A percentile compares a stretch with the other conserved stretches of the same genome.
These are phyloP conservation scores for Trichoderma lentiforme DNA, from an alignment of 2,329 filamentous ascomycete species.

Conservation along the genomic window DNA sequence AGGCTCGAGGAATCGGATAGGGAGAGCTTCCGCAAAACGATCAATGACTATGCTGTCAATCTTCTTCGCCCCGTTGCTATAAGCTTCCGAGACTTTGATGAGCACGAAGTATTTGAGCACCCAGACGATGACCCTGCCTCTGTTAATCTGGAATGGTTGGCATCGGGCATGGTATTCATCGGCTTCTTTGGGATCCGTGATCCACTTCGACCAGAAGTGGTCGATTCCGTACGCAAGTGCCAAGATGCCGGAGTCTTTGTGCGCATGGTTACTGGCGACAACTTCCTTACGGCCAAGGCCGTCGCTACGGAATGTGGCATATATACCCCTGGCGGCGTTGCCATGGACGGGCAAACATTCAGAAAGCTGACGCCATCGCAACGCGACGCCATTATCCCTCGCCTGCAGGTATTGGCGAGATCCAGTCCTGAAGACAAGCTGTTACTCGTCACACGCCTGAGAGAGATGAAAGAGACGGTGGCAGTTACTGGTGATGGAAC, in stretches of 20 bases:
- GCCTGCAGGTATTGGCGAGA: slow-evolving; percentile 64
- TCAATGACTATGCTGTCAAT: slow-evolving; percentile 57
- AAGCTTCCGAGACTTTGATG: slow-evolving; percentile 69
- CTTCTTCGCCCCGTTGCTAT: slow-evolving; percentile 74
- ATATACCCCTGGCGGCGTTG: slow-evolving; percentile 60
- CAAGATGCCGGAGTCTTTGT: slow-evolving; percentile 64
- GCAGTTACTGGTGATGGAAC: slow-evolving; percentile 66
- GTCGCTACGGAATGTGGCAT: slow-evolving; percentile 43
- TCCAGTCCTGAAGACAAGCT: slow-evolving; percentile 69
- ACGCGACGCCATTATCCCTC: slow-evolving; percentile 51
- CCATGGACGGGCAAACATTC: slow-evolving; percentile 56
- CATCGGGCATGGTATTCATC: slow-evolving; percentile 47
- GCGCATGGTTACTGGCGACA: slow-evolving; percentile 58
- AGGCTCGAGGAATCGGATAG: slow-evolving; percentile 33
- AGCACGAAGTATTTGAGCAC: slow-evolving; percentile 62
- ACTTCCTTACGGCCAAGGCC: slow-evolving; percentile 43
- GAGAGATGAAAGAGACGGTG: slow-evolving; percentile 63
- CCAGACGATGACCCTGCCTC: slow-evolving; percentile 33
- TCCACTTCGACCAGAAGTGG: slow-evolving; percentile 60
- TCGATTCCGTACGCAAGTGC: slow-evolving; percentile 59
- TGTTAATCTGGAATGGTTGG: slow-evolving; percentile 38
- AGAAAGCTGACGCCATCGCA: slow-evolving; percentile 50
- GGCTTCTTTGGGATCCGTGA: slow-evolving; percentile 63
- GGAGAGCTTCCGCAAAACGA: slow-evolving; percentile 32
- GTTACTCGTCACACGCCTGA: slow-evolving; percentile 60